These are phyloP conservation scores for Neocallimastix lanati DNA, from an alignment of 192 early-diverging fungal species.

Conservation along the genomic window DNA sequence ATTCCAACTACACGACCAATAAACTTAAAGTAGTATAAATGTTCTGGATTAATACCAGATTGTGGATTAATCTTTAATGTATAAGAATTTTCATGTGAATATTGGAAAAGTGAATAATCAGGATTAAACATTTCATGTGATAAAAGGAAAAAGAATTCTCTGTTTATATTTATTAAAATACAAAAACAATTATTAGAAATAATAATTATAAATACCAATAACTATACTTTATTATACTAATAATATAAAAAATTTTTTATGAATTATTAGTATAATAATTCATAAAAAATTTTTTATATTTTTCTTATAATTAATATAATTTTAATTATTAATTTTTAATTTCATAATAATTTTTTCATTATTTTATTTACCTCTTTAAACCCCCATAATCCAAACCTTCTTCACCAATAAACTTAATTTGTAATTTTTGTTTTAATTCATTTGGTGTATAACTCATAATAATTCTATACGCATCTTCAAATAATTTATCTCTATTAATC, in stretches of 20 bases:
- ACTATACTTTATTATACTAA: no score
- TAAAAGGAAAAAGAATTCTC: constrained; percentile 94
- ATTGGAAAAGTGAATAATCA: constrained; percentile 89
- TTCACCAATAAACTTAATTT: constrained; percentile 98
- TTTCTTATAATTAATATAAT: neutral
- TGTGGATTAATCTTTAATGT: constrained; percentile 95
- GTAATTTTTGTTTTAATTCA: constrained; percentile 88
- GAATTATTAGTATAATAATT: no score
- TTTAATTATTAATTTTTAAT: neutral
- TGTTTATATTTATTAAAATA: no score
- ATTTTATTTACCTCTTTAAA: constrained; percentile 49
- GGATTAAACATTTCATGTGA: constrained; percentile 99
- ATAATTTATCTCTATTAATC: constrained; percentile 68
- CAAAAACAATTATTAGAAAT: no score
- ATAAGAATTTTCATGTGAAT: constrained; percentile 94
- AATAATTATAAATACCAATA: no score
- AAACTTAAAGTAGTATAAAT: constrained; percentile 95
- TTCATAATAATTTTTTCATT: neutral
- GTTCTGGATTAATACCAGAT: constrained; percentile 86
- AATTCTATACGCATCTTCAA: constrained; percentile 90
- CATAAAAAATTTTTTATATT: no score
- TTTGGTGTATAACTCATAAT: constrained; percentile 78
- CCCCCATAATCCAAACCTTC: constrained; percentile 98
- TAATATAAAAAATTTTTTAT: no score
- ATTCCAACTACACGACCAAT: constrained; percentile 92